Evolutionary conservation across 2,329 filamentous ascomycete species (phyloP).

Genomic region (Penicillium oxalicum): DNA sequence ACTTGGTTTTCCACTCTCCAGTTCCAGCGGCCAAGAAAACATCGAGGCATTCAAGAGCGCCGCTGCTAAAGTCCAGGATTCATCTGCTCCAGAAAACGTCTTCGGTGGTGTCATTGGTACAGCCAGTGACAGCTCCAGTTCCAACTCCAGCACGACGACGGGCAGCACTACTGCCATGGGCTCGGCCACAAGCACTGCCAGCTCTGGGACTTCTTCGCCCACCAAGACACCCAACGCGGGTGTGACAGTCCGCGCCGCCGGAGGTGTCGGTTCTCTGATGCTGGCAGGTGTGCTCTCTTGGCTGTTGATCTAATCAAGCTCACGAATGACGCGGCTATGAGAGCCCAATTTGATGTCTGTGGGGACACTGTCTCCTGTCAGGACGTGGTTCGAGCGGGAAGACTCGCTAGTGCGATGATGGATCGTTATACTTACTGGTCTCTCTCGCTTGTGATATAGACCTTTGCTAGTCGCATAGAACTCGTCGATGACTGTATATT

Average conservation of each 20-base stretch:
- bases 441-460: no score
- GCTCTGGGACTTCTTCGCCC: neutral
- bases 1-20: neutral
- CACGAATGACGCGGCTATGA: no score
- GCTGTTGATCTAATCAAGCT: neutral
- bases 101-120: neutral
- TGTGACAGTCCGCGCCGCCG: neutral
- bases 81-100: neutral
- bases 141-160: neutral
- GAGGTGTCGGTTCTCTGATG: neutral
- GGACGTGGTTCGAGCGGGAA: no score
- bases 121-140: neutral
- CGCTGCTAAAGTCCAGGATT: neutral
- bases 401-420: no score
- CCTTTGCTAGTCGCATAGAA: no score
- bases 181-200: neutral
- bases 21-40: neutral
- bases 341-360: no score
- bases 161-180: neutral
- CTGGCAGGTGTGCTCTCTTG: neutral
- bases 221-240: neutral
- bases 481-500: no score
- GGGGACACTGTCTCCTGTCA: no score
- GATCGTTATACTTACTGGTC: no score
- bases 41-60: neutral